Evolutionary conservation across 2,329 filamentous ascomycete species (phyloP).

Genomic region (Fusarium nodosum): DNA sequence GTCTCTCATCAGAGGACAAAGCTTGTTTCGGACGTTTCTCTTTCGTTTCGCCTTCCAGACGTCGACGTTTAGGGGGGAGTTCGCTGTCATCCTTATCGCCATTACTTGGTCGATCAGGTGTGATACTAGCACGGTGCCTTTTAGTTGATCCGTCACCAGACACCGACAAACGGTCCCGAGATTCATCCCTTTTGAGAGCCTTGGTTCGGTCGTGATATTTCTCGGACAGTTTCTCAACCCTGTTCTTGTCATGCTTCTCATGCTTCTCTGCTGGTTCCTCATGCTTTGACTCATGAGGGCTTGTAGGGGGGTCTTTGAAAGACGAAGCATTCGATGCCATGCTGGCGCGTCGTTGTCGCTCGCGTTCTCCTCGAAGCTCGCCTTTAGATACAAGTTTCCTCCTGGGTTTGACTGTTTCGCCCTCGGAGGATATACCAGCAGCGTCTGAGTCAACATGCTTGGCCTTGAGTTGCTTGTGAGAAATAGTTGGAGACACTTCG

Average conservation of each 20-base stretch:
- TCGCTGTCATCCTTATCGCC: constrained; percentile 68
- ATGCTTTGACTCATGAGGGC: constrained; percentile 63
- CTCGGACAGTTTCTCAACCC: constrained; percentile 58
- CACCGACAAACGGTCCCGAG: constrained; percentile 66
- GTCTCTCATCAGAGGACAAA: constrained; percentile 62
- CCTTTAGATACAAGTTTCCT: constrained; percentile 74
- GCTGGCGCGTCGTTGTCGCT: constrained; percentile 70
- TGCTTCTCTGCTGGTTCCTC: constrained; percentile 65
- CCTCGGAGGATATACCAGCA: constrained; percentile 67
- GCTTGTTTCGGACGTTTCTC: constrained; percentile 63
- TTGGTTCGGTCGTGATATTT: constrained; percentile 72
- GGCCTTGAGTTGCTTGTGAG: constrained; percentile 64
- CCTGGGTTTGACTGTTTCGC: constrained; percentile 70
- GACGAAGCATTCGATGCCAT: constrained; percentile 69
- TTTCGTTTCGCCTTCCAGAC: constrained; percentile 66
- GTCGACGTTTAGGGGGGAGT: constrained; percentile 67
- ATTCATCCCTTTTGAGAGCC: constrained; percentile 72
- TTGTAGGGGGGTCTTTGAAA: constrained; percentile 64
- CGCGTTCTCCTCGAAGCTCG: constrained; percentile 71
- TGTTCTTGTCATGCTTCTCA: constrained; percentile 59
- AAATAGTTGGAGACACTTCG: constrained; percentile 64
- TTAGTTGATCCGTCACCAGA: constrained; percentile 68
- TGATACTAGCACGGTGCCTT: constrained; percentile 70
- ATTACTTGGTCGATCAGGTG: constrained; percentile 66
- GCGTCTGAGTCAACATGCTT: constrained; percentile 69